Evolutionary conservation across 352 stramenopile genomes (phyloP).

Genomic region (Pilasporangium apinafurcum): DNA sequence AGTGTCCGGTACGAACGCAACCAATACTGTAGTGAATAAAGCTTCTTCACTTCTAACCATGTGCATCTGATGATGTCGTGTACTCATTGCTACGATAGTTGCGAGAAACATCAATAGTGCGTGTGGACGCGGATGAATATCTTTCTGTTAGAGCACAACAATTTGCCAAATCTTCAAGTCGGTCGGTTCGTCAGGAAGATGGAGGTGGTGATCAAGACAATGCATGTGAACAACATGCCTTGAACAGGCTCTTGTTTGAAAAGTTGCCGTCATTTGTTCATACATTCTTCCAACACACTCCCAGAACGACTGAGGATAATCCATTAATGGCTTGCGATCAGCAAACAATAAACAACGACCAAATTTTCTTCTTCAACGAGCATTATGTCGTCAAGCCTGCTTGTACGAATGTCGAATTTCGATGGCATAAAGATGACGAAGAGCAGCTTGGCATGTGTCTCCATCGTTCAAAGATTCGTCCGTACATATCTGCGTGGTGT

Average conservation of each 20-base stretch:
- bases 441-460: slow-evolving; percentile 74
- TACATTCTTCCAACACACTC: slow-evolving; percentile 7
- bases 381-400: slow-evolving; percentile 75
- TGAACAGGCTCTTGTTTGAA: slow-evolving; percentile 31
- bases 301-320: background rate
- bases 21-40: no score
- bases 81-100: slow-evolving; percentile 17
- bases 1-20: slow-evolving; percentile 29
- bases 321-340: no score
- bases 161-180: slow-evolving; percentile 1
- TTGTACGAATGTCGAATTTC: slow-evolving; percentile 46
- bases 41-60: background rate
- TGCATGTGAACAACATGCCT: slow-evolving; percentile 3
- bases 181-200: background rate
- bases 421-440: slow-evolving; percentile 71
- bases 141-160: slow-evolving; percentile 18
- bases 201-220: background rate
- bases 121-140: slow-evolving; percentile 18
- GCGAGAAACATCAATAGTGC: slow-evolving; percentile 17
- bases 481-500: slow-evolving; percentile 67
- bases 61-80: background rate
- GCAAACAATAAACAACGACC: background rate
- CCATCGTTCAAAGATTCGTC: slow-evolving; percentile 29
- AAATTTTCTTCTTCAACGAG: slow-evolving; percentile 69
- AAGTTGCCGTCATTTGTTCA: slow-evolving; percentile 22